Evolutionary conservation across 345 rosid genomes (phyloP).

Genomic region (Diplotaxis tenuifolia): DNA sequence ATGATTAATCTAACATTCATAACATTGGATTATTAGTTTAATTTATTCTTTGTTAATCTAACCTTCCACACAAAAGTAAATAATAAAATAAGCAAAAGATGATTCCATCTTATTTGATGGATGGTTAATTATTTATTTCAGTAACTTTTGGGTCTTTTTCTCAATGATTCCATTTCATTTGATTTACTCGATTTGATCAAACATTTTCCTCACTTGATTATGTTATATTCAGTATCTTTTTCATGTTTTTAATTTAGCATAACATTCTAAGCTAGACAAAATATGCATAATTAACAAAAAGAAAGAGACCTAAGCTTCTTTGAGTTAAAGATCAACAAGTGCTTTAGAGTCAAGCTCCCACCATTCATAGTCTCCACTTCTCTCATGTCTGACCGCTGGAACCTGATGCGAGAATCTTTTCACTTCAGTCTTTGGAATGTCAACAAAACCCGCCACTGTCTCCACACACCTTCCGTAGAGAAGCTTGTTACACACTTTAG

Average conservation of each 20-base stretch:
- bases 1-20: too few relatives aligned
- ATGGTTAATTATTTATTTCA: not conserved
- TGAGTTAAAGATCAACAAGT: slow-evolving; percentile 25
- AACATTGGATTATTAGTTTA: too few relatives aligned
- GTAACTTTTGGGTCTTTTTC: not conserved
- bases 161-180: not conserved
- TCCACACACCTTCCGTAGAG: slow-evolving; percentile 42
- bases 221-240: not conserved
- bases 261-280: not conserved
- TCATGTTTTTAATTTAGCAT: not conserved
- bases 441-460: slow-evolving; percentile 22
- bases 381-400: slow-evolving; percentile 38
- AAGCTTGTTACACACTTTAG: slow-evolving; percentile 18
- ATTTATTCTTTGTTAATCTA: too few relatives aligned
- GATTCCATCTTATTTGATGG: not conserved
- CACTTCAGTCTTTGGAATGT: slow-evolving; percentile 36
- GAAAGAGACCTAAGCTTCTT: not conserved
- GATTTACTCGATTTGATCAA: not conserved
- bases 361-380: slow-evolving; percentile 15
- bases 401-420: slow-evolving; percentile 56
- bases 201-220: not conserved
- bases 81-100: too few relatives aligned
- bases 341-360: slow-evolving; percentile 56
- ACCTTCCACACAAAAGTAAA: too few relatives aligned
- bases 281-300: not conserved